These are phyloP conservation scores for Zymoseptoria pseudotritici DNA, from an alignment of 2,329 filamentous ascomycete genomes.

Conservation along the genomic window DNA sequence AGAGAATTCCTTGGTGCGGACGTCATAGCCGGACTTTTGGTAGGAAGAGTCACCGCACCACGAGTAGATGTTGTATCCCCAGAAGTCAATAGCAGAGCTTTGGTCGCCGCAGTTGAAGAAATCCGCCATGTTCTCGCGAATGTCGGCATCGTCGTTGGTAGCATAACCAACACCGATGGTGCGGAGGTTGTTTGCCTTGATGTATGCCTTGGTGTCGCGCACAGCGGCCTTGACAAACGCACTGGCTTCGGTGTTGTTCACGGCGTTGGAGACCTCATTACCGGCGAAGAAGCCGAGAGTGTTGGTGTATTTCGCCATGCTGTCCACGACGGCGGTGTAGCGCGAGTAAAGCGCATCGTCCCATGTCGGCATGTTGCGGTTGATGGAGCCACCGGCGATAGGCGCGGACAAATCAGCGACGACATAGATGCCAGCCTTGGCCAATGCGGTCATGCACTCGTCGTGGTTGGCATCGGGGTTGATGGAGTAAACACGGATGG, in stretches of 20 bases:
- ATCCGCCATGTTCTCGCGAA: conserved; percentile 72
- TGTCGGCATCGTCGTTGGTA: conserved; percentile 82
- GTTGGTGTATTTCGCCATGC: conserved; percentile 76
- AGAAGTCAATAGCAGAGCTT: conserved; percentile 76
- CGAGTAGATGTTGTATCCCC: conserved; percentile 99
- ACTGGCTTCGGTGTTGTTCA: conserved; percentile 81
- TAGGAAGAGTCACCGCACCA: conserved; percentile 89
- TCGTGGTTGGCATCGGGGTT: conserved; percentile 72
- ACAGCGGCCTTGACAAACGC: conserved; percentile 97
- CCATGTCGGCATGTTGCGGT: conserved; percentile 73
- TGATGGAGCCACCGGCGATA: conserved; percentile 60
- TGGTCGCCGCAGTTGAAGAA: conserved; percentile 88
- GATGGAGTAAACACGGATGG: conserved; percentile 90
- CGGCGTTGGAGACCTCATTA: conserved; percentile 89
- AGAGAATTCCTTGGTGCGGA: conserved; percentile 76
- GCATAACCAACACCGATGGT: conserved; percentile 87
- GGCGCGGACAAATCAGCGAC: conserved; percentile 86
- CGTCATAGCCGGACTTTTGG: conserved; percentile 67
- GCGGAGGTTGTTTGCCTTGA: conserved; percentile 70
- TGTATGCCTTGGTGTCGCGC: conserved; percentile 91
- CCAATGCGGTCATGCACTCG: conserved; percentile 75
- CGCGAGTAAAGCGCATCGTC: conserved; percentile 67
- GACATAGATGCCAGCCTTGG: conserved; percentile 86
- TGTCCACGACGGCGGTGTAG: conserved; percentile 79
- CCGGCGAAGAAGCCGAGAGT: conserved; percentile 96